These are phyloP conservation scores for Flaveria floridana DNA, from an alignment of 140 eudicot species.

Conservation along the genomic window DNA sequence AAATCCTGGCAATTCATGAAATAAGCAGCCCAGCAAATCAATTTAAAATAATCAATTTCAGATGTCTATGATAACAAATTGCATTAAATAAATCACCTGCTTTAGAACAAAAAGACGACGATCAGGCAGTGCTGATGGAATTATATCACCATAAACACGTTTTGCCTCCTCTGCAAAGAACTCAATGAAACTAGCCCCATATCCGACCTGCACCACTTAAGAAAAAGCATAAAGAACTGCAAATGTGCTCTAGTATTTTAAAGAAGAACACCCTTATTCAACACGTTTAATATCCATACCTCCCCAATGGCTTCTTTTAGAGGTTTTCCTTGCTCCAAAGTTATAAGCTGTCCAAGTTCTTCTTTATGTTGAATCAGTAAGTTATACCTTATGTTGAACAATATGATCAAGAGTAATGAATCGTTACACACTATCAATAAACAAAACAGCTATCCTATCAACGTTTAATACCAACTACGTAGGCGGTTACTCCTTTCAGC, in stretches of 20 bases:
- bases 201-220: slow-evolving; percentile 51
- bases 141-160: slow-evolving; percentile 85
- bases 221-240: background rate
- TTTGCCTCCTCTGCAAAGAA: slow-evolving; percentile 92
- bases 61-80: background rate
- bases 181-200: slow-evolving; percentile 83
- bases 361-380: slow-evolving; percentile 67
- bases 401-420: background rate
- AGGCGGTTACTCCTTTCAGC: slow-evolving; percentile 77
- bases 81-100: slow-evolving; percentile 48
- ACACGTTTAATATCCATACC: slow-evolving; percentile 40
- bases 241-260: background rate
- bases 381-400: slow-evolving; percentile 51
- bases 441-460: background rate
- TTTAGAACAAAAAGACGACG: slow-evolving; percentile 83
- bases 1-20: background rate
- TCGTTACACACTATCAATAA: background rate
- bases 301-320: slow-evolving; percentile 88
- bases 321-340: slow-evolving; percentile 94
- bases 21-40: background rate
- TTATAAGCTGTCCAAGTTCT: slow-evolving; percentile 86
- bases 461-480: slow-evolving; percentile 60
- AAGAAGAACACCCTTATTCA: background rate
- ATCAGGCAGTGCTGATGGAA: slow-evolving; percentile 73
- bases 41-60: background rate